Evolutionary conservation across 192 early-diverging fungal genomes (phyloP).

Genomic region (Martensiomyces pterosporus): DNA sequence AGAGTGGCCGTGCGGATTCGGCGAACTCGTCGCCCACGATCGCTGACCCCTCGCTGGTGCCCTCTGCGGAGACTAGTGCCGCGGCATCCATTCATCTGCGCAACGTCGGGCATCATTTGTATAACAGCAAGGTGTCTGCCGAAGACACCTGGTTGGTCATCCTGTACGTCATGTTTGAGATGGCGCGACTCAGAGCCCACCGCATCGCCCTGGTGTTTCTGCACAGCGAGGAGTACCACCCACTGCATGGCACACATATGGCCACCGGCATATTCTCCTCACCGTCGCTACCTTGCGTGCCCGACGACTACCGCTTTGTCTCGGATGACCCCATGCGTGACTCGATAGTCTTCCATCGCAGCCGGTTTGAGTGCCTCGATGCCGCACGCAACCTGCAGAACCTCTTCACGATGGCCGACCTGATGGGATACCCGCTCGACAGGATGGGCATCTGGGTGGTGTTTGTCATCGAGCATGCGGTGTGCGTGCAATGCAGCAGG

Average conservation of each 20-base stretch:
- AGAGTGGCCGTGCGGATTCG: not conserved
- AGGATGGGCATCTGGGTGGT: slow-evolving; percentile 26
- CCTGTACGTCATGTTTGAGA: slow-evolving; percentile 14
- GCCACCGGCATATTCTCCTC: not conserved
- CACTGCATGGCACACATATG: not conserved
- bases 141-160: slow-evolving; percentile 25
- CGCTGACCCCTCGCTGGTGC: not conserved
- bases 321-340: slow-evolving; percentile 19
- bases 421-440: slow-evolving; percentile 2
- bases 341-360: slow-evolving; percentile 11
- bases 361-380: slow-evolving; percentile 25
- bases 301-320: not conserved
- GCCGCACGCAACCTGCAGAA: slow-evolving; percentile 16
- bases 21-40: not conserved
- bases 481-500: slow-evolving; percentile 14
- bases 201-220: slow-evolving; percentile 21
- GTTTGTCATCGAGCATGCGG: slow-evolving; percentile 18
- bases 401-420: slow-evolving; percentile 1
- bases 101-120: slow-evolving; percentile 15
- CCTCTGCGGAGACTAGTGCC: no score
- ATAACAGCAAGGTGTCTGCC: slow-evolving; percentile 4
- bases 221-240: slow-evolving; percentile 1
- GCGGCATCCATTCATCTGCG: no score
- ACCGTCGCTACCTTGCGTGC: not conserved
- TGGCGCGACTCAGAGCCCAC: slow-evolving; percentile 21